A percentile compares a stretch with the other conserved stretches of the same genome.
phyloP scores from a whole-genome alignment of 768 basidiomycete species.

The Panaeolus papilionaceus region DNA sequence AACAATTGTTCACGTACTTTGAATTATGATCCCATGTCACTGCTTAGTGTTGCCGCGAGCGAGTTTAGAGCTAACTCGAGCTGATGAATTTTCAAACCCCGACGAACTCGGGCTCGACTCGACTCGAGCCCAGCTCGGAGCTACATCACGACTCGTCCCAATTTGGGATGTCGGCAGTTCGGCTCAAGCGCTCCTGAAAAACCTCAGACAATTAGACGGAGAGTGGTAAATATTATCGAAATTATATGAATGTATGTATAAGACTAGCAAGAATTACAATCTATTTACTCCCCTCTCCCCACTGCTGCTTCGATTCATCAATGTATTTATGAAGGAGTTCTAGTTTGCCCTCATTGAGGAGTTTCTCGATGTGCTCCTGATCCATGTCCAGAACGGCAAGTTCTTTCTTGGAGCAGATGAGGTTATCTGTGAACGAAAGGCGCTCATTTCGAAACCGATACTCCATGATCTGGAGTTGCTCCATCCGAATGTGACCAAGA shows the following conservation, averaged over 20 bases:
- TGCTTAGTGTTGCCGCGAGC: slow-evolving; percentile 5
- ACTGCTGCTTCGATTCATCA: not conserved
- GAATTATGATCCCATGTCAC: too few species aligned
- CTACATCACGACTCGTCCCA: not conserved
- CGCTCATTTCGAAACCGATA: too few species aligned
- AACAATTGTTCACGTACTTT: too few species aligned
- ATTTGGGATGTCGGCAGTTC: not conserved
- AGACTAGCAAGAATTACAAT: not conserved
- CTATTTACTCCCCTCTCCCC: not conserved
- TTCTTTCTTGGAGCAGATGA: too few species aligned
- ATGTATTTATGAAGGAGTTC: not conserved
- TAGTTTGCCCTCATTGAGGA: not conserved
- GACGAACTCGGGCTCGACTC: not conserved
- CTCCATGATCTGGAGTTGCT: too few species aligned
- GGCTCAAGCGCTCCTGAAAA: not conserved
- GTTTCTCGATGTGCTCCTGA: not conserved
- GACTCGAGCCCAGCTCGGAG: not conserved
- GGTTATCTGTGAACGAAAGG: too few species aligned
- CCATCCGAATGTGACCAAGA: too few species aligned
- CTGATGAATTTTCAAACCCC: not conserved
- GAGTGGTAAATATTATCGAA: not conserved
- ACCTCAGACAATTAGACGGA: not conserved
- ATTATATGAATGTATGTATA: not conserved
- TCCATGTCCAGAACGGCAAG: not conserved
- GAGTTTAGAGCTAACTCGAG: not conserved